Conservation (phyloP, 202 grass and related monocot genomes). For the Miscanthus sacchariflorus region DNA sequence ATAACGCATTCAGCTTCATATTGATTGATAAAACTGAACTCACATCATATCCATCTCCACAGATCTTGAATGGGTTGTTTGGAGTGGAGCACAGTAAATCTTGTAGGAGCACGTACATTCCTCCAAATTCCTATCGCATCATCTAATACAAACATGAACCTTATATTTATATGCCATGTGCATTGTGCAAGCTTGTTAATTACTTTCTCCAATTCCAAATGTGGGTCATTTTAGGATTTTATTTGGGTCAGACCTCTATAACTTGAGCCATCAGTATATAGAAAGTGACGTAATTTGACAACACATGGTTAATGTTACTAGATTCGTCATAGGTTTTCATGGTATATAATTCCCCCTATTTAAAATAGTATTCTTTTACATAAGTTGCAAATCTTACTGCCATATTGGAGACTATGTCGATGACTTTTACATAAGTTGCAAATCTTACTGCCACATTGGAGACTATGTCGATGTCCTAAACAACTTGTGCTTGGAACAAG, state of each 20-base stretch:
- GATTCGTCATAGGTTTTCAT: neutral
- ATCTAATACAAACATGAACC: neutral
- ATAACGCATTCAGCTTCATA: conserved; percentile 4
- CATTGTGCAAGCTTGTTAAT: neutral
- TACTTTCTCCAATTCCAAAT: neutral
- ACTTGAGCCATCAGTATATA: neutral
- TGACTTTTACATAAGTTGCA: neutral
- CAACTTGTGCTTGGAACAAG: neutral
- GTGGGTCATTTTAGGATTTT: neutral
- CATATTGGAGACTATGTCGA: neutral
- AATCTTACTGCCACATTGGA: neutral
- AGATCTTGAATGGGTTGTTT: conserved; percentile 10
- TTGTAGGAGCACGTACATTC: neutral
- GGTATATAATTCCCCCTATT: neutral
- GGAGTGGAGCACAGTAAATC: neutral
- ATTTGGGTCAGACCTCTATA: neutral
- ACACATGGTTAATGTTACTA: neutral
- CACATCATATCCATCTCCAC: neutral
- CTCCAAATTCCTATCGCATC: neutral
- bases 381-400: neutral
- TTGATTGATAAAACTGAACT: neutral
- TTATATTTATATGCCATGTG: conserved; percentile 18
- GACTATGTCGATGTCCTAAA: neutral
- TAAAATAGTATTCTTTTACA: neutral
- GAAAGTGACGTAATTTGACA: neutral